Conservation (phyloP, 257 asterid genomes). For the Solanum paucissectum region DNA sequence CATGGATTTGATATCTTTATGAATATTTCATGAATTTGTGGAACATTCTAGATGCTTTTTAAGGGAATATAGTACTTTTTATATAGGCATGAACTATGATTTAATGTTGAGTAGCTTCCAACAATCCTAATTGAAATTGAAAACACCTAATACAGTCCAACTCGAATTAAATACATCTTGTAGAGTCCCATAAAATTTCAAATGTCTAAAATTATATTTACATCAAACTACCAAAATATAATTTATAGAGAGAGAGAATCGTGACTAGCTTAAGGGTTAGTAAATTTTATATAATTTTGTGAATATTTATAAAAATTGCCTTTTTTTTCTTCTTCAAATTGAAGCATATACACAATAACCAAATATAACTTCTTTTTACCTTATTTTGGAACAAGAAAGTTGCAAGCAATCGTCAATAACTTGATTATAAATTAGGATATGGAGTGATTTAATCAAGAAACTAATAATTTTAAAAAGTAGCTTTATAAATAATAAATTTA, state of each 20-base stretch:
- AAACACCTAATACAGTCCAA: too few species aligned
- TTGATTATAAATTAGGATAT: neutral
- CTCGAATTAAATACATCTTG: too few species aligned
- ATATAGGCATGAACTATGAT: too few species aligned
- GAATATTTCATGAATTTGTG: too few species aligned
- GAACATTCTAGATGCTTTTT: too few species aligned
- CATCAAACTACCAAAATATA: neutral
- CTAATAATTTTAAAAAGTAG: too few species aligned
- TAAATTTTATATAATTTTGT: neutral
- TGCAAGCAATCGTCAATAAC: neutral
- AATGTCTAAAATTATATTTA: too few species aligned
- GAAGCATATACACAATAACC: neutral
- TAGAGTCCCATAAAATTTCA: too few species aligned
- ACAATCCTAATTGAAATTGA: too few species aligned
- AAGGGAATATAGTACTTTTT: too few species aligned
- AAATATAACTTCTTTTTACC: neutral
- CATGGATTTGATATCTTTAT: too few species aligned
- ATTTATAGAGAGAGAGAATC: neutral
- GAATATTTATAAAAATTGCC: neutral
- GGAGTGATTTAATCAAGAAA: neutral
- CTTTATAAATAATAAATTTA: neutral
- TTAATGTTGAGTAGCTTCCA: too few species aligned
- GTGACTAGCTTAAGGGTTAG: neutral
- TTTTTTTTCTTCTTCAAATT: neutral
- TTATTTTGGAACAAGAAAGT: neutral